phyloP scores from a whole-genome alignment of 2,329 filamentous ascomycete species.

The Penicillium brasilianum region DNA sequence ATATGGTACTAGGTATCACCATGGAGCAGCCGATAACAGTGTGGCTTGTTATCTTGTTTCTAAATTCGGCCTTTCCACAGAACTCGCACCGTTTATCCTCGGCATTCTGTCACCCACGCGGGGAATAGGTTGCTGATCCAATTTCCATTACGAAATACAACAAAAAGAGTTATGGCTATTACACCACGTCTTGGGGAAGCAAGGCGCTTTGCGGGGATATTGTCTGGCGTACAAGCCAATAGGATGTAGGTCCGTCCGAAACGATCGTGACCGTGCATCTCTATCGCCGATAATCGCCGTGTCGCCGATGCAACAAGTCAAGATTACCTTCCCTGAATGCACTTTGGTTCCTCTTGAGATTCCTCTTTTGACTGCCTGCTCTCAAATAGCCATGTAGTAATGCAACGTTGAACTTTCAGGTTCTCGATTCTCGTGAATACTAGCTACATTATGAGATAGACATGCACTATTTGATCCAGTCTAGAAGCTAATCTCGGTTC shows the following conservation, averaged over 20 bases:
- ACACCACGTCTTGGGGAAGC: background rate
- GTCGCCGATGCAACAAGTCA: background rate
- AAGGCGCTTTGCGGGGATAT: background rate
- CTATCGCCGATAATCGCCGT: slow-evolving; percentile 13
- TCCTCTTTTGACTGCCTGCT: background rate
- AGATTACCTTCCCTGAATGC: background rate
- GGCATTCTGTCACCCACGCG: slow-evolving; percentile 5
- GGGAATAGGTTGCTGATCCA: background rate
- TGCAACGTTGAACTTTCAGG: background rate
- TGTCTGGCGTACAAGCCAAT: slow-evolving; percentile 3
- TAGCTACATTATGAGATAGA: background rate
- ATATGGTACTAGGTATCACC: slow-evolving; percentile 3
- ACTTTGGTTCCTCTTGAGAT: background rate
- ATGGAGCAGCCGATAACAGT: background rate
- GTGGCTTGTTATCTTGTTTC: slow-evolving; percentile 6
- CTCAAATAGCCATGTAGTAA: background rate
- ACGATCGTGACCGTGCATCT: background rate
- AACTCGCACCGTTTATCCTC: background rate
- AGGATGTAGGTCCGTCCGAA: slow-evolving; percentile 12
- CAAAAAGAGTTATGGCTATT: background rate
- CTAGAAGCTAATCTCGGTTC: no score
- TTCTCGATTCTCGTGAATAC: background rate
- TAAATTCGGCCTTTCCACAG: background rate
- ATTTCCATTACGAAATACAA: background rate
- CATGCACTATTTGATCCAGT: background rate